Evolutionary conservation across 225 moss, liverwort and hornwort genomes (phyloP).

Genomic region (Bryum argenteum): DNA sequence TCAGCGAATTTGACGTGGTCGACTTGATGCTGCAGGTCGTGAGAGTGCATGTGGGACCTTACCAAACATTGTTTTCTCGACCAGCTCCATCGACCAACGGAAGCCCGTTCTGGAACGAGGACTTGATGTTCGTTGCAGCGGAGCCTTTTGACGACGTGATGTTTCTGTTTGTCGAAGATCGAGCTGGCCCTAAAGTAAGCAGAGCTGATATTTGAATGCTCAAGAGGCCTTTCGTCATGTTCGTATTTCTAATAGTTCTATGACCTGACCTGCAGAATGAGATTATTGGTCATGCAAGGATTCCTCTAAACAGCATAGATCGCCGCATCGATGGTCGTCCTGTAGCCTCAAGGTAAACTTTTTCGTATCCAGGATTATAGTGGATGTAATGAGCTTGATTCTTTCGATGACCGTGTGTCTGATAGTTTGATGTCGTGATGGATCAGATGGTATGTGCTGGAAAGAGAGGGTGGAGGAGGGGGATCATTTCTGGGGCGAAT

Average conservation of each 20-base stretch:
- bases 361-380: background rate
- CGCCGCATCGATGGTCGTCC: conserved; percentile 85
- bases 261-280: conserved; percentile 55
- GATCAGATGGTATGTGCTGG: conserved; percentile 83
- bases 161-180: conserved; percentile 66
- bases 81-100: conserved; percentile 46
- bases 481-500: conserved; percentile 69
- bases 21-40: conserved; percentile 56
- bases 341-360: conserved; percentile 70
- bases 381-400: background rate
- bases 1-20: no score
- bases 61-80: conserved; percentile 61
- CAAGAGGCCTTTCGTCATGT: background rate
- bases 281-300: conserved; percentile 68
- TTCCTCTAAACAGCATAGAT: conserved; percentile 66
- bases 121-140: conserved; percentile 88
- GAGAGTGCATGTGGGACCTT: conserved; percentile 66
- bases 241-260: background rate
- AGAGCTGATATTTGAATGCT: background rate
- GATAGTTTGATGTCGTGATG: conserved; percentile 1
- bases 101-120: conserved; percentile 83
- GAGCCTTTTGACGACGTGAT: conserved; percentile 94
- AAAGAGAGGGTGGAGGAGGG: conserved; percentile 59
- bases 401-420: conserved; percentile 7
- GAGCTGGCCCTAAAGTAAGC: conserved; percentile 46